Base-by-base conservation (phyloP, 257 asterid genomes). In the Scutellaria galericulata region DNA sequence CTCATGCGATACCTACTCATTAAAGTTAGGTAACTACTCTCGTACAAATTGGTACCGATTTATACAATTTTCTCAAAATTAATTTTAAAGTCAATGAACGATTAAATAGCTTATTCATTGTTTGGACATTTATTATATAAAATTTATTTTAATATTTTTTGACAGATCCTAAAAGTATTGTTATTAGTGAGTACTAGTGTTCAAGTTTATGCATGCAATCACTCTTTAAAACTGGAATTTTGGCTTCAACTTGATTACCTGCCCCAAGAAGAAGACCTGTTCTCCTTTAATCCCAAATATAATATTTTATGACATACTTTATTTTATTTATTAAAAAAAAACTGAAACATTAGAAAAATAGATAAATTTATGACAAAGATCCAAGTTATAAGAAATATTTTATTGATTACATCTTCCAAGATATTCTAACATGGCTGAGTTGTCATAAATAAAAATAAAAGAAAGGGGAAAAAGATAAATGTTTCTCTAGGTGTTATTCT, bases 401-500 rank as follows among this genome's bases (percentile, higher is more conserved):
- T 27, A 66, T 39, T 10, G 7, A 61, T 68, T 77, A 39, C 73
- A 64, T 7, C 35, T 54, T 31, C 73, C 80, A 70, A 77, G 68
- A 77, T 77, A 70, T 76, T 76, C 80, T 69, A 27, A 55, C 12
- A 12, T 72, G 77, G 71, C 22, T 60, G 44, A 48, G 54, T 2
- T 3, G 20, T 77, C 57, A 27, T 18, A 58, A 27, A 45, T 3
- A 73, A 47, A 7, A 40, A 14, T 40, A 55, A 2, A 31, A 59
- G 24, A 66, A 22, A 57, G 46, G n/a, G 35, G 22, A 45, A 65
- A 18, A 45, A 35, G 57, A 24, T 12, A 55, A 55, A 53, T 53
- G 74, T 52, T 70, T 75, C 86, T 82, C 86, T 78, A 82, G 86
- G 86, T 78, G 83, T 82, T 82, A 78, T 72, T 71, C 80, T 72